Evolutionary conservation across 345 rosid species (phyloP).

Genomic region (Rubroshorea leprosula): DNA sequence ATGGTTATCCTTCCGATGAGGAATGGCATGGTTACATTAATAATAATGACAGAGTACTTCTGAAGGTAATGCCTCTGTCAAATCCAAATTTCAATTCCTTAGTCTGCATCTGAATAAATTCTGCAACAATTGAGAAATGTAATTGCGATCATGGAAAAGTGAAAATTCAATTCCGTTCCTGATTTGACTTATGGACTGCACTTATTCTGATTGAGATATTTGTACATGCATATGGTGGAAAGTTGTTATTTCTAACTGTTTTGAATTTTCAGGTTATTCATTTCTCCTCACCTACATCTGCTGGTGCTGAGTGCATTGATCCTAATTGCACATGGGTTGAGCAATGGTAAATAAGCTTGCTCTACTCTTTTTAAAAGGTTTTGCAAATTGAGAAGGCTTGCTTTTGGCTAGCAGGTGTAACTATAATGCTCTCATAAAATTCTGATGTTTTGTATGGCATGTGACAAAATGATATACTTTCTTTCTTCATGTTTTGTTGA

Average conservation of each 20-base stretch:
- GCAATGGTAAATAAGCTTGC: constrained; percentile 56
- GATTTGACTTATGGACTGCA: not conserved
- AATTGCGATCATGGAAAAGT: not conserved
- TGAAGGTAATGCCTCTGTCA: constrained; percentile 45
- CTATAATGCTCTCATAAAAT: not conserved
- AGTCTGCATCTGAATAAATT: not conserved
- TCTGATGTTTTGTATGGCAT: not conserved
- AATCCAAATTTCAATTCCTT: no score
- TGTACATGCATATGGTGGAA: not conserved
- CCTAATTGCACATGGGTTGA: constrained; percentile 83
- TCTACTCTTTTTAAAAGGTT: constrained; percentile 10
- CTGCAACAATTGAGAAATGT: not conserved
- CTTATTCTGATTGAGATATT: not conserved
- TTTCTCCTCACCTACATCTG: constrained; percentile 73
- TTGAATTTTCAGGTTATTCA: constrained; percentile 49
- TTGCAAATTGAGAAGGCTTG: constrained; percentile 8
- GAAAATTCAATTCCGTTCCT: not conserved
- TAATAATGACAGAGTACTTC: constrained; percentile 81
- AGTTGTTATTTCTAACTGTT: not conserved
- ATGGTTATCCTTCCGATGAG: constrained; percentile 86
- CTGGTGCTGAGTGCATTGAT: constrained; percentile 85
- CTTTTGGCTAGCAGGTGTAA: constrained; percentile 1
- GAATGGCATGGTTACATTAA: constrained; percentile 97
- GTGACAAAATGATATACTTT: not conserved
- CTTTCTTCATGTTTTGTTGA: not conserved